Evolutionary conservation across 148 eudicot genomes (phyloP).

Genomic region (Silene latifolia): DNA sequence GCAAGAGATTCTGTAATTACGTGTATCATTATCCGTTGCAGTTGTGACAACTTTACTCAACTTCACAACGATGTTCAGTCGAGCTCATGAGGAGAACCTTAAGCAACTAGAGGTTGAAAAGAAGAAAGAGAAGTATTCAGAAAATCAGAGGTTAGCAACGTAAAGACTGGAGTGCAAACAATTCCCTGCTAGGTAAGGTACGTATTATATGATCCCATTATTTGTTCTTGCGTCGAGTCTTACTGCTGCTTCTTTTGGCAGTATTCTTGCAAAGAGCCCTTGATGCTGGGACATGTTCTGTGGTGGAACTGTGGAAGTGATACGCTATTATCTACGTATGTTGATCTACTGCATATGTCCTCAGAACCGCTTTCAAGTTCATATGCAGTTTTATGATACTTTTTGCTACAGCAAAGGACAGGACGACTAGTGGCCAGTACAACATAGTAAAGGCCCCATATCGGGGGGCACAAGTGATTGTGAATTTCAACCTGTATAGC

Average conservation of each 20-base stretch:
- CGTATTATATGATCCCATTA: background rate
- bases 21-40: slow-evolving; percentile 28
- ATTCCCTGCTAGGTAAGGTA: background rate
- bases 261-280: background rate
- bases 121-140: slow-evolving; percentile 65
- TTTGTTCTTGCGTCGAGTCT: background rate
- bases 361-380: background rate
- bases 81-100: slow-evolving; percentile 68
- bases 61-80: slow-evolving; percentile 67
- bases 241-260: background rate
- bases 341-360: too few relatives aligned
- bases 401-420: background rate
- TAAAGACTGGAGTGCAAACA: slow-evolving; percentile 5
- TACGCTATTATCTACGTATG: background rate
- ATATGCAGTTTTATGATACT: background rate
- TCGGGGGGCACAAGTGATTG: background rate
- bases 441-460: background rate
- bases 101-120: slow-evolving; percentile 68
- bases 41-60: slow-evolving; percentile 68
- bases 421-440: background rate
- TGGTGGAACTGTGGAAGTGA: background rate
- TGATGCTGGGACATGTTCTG: background rate
- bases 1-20: background rate
- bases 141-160: slow-evolving; percentile 36
- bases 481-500: background rate